Base-by-base conservation (phyloP, 2,329 filamentous ascomycete genomes). In the Phaeophleospora eucalypticola region DNA sequence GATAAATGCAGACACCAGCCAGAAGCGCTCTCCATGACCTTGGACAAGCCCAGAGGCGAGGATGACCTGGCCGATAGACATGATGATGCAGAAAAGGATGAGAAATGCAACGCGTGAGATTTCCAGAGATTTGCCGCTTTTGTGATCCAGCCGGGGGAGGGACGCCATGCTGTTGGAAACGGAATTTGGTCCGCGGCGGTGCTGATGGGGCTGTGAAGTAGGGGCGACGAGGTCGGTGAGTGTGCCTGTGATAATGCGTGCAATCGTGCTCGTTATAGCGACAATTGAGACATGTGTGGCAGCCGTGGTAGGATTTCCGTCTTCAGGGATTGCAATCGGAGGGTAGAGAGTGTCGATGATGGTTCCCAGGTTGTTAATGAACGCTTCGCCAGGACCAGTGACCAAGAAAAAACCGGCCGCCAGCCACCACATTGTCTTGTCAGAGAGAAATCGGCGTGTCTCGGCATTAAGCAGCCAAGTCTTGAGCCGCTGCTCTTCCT, bases 351-450 rank as follows among this genome's bases (percentile, higher is more conserved):
- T 95, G 57, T 87, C 85, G 58, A 97, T 90, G 51, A 98, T 84
- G 18, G 90, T 96, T 29, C 93, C 93, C 8, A 98, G 71, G 60
- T 97, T 98, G 71, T 97, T 98, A 70, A 97, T 89, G 66, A 96
- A 98, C 9, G 91, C 87, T 69, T 98, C 93, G n/a, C 90, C 91
- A 0, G 93, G 91, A 0, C 93, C 93, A 44, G 90, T 87, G 58
- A 95, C 87, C 53, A 97, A 79, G 68, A 97, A 88, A 70, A 98
- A 97, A 16, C 89, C 90, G 1, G 84, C 73, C 0, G 91, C 89
- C 57, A 98, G 84, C 64, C 83, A 87, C 91, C 91, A 98, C 91
- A 97, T 97, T 10, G 89, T 96, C 50, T 80, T 83, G 58, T 98
- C 93, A 18, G 80, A 77, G 8, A 98, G 76, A 66, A 97, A 98